These are phyloP conservation scores for Coprinopsis cinerea DNA, from an alignment of 768 basidiomycete genomes.

Conservation along the genomic window DNA sequence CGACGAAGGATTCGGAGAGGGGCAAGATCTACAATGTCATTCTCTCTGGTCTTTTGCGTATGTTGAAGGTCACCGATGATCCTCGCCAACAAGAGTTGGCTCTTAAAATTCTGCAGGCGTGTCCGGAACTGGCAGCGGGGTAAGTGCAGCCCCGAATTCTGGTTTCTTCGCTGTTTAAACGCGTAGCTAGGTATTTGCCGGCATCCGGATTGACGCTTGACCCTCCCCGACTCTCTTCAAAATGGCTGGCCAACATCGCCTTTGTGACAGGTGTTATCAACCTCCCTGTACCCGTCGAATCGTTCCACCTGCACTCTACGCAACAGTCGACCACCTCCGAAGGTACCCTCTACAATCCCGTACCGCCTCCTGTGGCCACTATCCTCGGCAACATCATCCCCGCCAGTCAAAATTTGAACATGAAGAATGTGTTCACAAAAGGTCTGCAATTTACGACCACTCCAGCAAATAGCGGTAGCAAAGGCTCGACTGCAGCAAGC, in stretches of 20 bases:
- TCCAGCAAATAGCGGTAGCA: background rate
- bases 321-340: constrained; percentile 14
- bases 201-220: constrained; percentile 68
- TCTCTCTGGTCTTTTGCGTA: constrained; percentile 65
- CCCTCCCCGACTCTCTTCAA: constrained; percentile 71
- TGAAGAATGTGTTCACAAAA: constrained; percentile 71
- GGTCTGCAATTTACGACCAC: constrained; percentile 47
- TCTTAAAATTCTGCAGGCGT: constrained; percentile 70
- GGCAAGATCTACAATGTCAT: constrained; percentile 77
- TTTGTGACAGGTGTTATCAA: constrained; percentile 78
- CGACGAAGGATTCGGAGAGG: background rate
- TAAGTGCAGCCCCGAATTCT: constrained; percentile 26
- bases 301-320: constrained; percentile 47
- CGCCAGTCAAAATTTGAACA: constrained; percentile 36
- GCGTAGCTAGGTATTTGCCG: constrained; percentile 60
- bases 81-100: constrained; percentile 79
- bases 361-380: constrained; percentile 65
- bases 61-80: constrained; percentile 86
- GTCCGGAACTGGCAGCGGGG: constrained; percentile 83
- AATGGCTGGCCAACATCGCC: constrained; percentile 88
- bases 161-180: constrained; percentile 13
- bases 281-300: constrained; percentile 58
- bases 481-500: background rate
- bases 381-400: constrained; percentile 82
- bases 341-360: constrained; percentile 51